phyloP scores from a whole-genome alignment of 2,329 filamentous ascomycete species.

The Apiospora koreana region DNA sequence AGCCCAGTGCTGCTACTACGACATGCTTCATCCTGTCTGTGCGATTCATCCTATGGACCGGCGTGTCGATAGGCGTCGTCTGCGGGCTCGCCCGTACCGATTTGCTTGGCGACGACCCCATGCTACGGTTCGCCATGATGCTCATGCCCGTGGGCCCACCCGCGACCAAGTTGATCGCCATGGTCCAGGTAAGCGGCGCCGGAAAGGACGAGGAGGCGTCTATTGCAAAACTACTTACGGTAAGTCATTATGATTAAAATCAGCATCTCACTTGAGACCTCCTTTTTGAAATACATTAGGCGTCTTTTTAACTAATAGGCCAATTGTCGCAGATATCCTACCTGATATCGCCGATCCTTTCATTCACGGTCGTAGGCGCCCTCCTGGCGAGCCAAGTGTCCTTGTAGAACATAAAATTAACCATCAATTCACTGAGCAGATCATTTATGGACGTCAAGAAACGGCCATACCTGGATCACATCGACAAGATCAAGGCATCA shows the following conservation, averaged over 20 bases:
- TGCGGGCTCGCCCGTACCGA: slow-evolving; percentile 54
- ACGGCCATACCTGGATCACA: not conserved
- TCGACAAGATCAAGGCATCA: not conserved
- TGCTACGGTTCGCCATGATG: slow-evolving; percentile 64
- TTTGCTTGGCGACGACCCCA: slow-evolving; percentile 56
- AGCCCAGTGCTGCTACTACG: slow-evolving; percentile 44
- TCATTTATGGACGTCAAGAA: not conserved
- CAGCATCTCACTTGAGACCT: not conserved
- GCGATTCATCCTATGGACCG: slow-evolving; percentile 63
- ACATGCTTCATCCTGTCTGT: slow-evolving; percentile 54
- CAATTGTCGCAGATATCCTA: slow-evolving; percentile 36
- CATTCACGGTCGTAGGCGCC: slow-evolving; percentile 37
- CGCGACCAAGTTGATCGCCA: slow-evolving; percentile 48
- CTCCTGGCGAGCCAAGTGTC: slow-evolving; percentile 33
- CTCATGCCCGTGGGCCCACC: slow-evolving; percentile 42
- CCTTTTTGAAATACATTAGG: not conserved
- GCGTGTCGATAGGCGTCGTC: slow-evolving; percentile 53
- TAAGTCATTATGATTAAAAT: slow-evolving; percentile 24
- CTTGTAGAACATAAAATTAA: slow-evolving; percentile 10
- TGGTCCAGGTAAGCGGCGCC: slow-evolving; percentile 45
- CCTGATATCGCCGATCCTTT: slow-evolving; percentile 38
- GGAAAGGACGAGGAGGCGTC: slow-evolving; percentile 41
- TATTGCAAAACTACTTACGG: slow-evolving; percentile 45
- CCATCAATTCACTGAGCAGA: not conserved
- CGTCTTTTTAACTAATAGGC: not conserved